Percentiles rank a stretch among this genome's conserved stretches.
Conservation (phyloP, 192 early-diverging fungal species). For the Coemansia sp. region DNA sequence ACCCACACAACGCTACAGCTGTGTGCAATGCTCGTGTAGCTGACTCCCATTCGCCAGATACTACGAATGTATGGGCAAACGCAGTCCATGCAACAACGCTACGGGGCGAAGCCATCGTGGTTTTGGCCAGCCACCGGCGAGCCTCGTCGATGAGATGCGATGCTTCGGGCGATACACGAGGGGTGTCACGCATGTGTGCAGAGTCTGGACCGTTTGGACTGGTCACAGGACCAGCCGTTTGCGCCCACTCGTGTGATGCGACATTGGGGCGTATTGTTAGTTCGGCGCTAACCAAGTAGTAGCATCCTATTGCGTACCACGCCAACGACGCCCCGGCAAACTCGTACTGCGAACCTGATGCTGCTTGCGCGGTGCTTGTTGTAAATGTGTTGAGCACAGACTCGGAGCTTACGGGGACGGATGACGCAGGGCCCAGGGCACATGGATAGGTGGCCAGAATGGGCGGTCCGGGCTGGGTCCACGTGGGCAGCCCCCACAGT, state of each 20-base stretch:
- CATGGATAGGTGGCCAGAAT: slow-evolving; percentile 51
- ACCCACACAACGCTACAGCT: slow-evolving; percentile 48
- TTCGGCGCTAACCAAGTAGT: slow-evolving; percentile 44
- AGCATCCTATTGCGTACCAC: slow-evolving; percentile 57
- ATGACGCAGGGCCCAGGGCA: slow-evolving; percentile 41
- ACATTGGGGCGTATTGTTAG: slow-evolving; percentile 14
- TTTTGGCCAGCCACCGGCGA: slow-evolving; percentile 54
- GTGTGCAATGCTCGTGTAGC: slow-evolving; percentile 53
- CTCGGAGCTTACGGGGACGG: slow-evolving; percentile 22
- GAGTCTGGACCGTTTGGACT: background rate
- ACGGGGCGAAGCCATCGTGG: slow-evolving; percentile 45
- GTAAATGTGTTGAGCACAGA: slow-evolving; percentile 41
- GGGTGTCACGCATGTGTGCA: slow-evolving; percentile 19
- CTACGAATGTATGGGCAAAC: slow-evolving; percentile 52
- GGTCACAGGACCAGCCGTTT: background rate
- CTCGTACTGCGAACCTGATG: slow-evolving; percentile 49
- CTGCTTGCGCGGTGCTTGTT: slow-evolving; percentile 35
- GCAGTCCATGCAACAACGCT: slow-evolving; percentile 53
- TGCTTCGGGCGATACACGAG: slow-evolving; percentile 32
- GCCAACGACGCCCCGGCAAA: slow-evolving; percentile 51
- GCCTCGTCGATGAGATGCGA: slow-evolving; percentile 46
- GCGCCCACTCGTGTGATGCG: slow-evolving; percentile 36
- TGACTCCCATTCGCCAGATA: slow-evolving; percentile 54
- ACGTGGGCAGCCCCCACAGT: slow-evolving; percentile 52
- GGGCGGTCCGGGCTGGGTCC: slow-evolving; percentile 50